Conservation (phyloP, 2,329 filamentous ascomycete genomes). For the Fusarium torreyae region DNA sequence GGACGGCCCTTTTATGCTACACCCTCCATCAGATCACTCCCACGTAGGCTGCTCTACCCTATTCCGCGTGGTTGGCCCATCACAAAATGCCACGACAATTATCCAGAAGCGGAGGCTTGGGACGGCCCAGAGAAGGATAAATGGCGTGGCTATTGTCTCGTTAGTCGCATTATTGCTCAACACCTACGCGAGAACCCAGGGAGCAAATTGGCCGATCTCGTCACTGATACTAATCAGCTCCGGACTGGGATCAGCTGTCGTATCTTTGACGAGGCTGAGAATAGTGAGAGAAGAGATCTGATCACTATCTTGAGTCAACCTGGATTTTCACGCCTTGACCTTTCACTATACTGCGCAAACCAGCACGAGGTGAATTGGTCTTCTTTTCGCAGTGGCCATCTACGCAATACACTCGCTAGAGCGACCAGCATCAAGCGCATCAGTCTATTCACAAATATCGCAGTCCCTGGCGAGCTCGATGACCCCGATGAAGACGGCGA, state of each 20-base stretch:
- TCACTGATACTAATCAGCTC: constrained; percentile 53
- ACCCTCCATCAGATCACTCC: not conserved
- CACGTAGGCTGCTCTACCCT: constrained; percentile 57
- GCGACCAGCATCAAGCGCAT: not conserved
- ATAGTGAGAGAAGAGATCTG: constrained; percentile 15
- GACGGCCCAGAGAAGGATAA: constrained; percentile 18
- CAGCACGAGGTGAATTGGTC: not conserved
- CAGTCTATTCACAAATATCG: no score
- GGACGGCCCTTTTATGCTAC: constrained; percentile 59
- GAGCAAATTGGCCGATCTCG: constrained; percentile 52
- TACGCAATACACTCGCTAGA: constrained; percentile 1
- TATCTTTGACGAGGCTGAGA: constrained; percentile 20
- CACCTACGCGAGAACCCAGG: constrained; percentile 21
- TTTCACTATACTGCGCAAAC: constrained; percentile 8
- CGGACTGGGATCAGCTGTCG: constrained; percentile 50
- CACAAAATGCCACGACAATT: not conserved
- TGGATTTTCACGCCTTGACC: constrained; percentile 26
- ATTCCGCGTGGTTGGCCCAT: constrained; percentile 51
- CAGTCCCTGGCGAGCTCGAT: not conserved
- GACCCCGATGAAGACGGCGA: not conserved
- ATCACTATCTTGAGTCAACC: constrained; percentile 16
- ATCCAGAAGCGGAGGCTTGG: constrained; percentile 1
- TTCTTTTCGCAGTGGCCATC: constrained; percentile 12
- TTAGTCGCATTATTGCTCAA: constrained; percentile 48
- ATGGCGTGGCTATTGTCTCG: constrained; percentile 52